Evolutionary conservation across 129 eudicot genomes (phyloP), one percentile per base, ranked within the genome.

Genomic region (carrot (Daucus carota)): DNA sequence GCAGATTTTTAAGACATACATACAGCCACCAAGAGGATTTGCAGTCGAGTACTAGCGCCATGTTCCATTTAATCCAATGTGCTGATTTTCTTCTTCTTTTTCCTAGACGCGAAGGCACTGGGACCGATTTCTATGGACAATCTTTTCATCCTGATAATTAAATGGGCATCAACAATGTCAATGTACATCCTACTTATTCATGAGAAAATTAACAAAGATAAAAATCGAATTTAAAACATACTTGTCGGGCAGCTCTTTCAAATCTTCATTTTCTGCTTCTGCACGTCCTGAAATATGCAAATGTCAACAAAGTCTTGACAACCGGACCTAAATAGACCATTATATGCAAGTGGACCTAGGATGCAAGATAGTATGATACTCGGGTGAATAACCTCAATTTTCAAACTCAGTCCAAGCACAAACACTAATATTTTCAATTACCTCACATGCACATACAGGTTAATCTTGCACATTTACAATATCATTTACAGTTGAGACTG

Each of bases 61-160:
- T 41, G 32, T n/a, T 16, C 45, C 43, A 38, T 31, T 33, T 17
- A 40, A n/a, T 29, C 52, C 59, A 47, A 41, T 84, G 86, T 72
- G 69, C 75, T 18, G 38, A 78, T 80, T 84, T 93, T 93, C 77
- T 83, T 89, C 80, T 88, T 90, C 85, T 94, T 94, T 88, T 88
- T 86, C 77, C 85, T 89, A 36, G 99, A 85, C 54, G 84, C 88
- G 57, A 66, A 66, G 60, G 85, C 82, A 78, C 86, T 86, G 8
- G 92, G 92, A 78, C 86, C 99, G n/a, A 86, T 79, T 81, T 91
- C 97, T 38, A 91, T 83, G n/a, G 97, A 87, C 97, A 89, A 81
- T 74, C 97, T 84, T 83, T 94, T 91, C 26, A 96, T 83, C 88
- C 98, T 94, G 80, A 66, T 77, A 0, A 77, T 6, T 43, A 33